Evolutionary conservation across 2,329 filamentous ascomycete species (phyloP).

Genomic region (Incumbomyces lentus): DNA sequence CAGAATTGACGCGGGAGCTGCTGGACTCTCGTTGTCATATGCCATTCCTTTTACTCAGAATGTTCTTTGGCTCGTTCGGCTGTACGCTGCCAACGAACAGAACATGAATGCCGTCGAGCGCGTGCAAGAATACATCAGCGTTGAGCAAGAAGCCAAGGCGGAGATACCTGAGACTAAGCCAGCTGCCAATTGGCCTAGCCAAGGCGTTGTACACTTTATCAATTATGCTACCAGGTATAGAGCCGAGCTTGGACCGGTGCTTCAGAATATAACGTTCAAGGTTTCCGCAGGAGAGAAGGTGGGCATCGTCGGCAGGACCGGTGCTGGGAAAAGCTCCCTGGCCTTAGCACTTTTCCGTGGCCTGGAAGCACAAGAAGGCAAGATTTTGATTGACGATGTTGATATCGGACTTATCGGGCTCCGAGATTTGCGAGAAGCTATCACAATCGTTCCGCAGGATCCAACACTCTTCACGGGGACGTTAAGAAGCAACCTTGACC

Average conservation of each 20-base stretch:
- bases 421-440: constrained; percentile 82
- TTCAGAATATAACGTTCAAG: constrained; percentile 75
- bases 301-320: constrained; percentile 89
- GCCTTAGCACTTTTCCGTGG: constrained; percentile 88
- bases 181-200: constrained; percentile 68
- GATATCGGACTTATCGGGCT: constrained; percentile 84
- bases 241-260: constrained; percentile 73
- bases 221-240: constrained; percentile 85
- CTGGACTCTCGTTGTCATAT: constrained; percentile 88
- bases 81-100: constrained; percentile 92
- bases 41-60: constrained; percentile 96
- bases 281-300: constrained; percentile 83
- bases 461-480: constrained; percentile 32
- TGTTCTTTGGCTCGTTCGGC: constrained; percentile 85
- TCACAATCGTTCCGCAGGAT: constrained; percentile 97
- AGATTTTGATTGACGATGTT: constrained; percentile 82
- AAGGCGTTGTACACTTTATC: constrained; percentile 78
- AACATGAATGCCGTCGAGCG: constrained; percentile 99
- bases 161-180: constrained; percentile 71
- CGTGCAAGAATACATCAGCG: constrained; percentile 91
- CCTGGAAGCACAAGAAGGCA: constrained; percentile 79
- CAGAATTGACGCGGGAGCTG: constrained; percentile 76
- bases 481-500: constrained; percentile 62
- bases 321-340: constrained; percentile 91
- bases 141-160: constrained; percentile 80